Conservation (phyloP, 2,329 filamentous ascomycete genomes). For the Alternaria incomplexa region DNA sequence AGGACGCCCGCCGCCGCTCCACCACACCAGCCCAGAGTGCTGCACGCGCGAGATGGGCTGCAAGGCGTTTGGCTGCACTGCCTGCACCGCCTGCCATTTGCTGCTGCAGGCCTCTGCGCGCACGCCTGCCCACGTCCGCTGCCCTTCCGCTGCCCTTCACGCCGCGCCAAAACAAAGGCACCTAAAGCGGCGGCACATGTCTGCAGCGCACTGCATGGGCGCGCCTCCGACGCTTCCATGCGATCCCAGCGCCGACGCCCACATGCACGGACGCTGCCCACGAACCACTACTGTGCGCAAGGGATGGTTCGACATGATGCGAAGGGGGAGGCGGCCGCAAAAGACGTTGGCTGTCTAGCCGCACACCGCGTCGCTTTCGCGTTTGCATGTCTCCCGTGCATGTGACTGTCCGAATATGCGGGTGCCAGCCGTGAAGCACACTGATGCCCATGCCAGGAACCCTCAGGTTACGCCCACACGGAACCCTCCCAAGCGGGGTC, state of each 20-base stretch:
- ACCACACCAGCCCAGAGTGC: background rate
- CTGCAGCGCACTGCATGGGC: conserved; percentile 9
- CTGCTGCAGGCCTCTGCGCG: background rate
- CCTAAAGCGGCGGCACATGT: conserved; percentile 23
- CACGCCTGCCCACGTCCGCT: background rate
- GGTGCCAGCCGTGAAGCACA: conserved; percentile 6
- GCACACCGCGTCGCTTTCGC: background rate
- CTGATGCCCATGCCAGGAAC: background rate
- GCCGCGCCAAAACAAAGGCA: background rate
- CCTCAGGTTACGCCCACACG: background rate
- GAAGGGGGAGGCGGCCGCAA: conserved; percentile 3
- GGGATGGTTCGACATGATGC: conserved; percentile 2
- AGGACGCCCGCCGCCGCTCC: conserved; percentile 5
- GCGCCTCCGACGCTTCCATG: conserved; percentile 17
- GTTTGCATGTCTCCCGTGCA: conserved; percentile 3
- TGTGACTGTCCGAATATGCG: conserved; percentile 17
- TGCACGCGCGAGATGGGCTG: background rate
- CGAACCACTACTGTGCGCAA: conserved; percentile 18
- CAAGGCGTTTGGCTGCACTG: background rate
- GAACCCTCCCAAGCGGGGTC: conserved; percentile 1
- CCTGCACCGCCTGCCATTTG: background rate
- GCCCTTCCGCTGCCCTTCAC: background rate
- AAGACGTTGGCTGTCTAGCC: background rate
- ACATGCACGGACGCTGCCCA: conserved; percentile 19
- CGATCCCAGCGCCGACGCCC: conserved; percentile 22